Evolutionary conservation across 176 grass and related monocot species (phyloP), one percentile per base, ranked within the genome.

Genomic region (Zoysia pacifica): DNA sequence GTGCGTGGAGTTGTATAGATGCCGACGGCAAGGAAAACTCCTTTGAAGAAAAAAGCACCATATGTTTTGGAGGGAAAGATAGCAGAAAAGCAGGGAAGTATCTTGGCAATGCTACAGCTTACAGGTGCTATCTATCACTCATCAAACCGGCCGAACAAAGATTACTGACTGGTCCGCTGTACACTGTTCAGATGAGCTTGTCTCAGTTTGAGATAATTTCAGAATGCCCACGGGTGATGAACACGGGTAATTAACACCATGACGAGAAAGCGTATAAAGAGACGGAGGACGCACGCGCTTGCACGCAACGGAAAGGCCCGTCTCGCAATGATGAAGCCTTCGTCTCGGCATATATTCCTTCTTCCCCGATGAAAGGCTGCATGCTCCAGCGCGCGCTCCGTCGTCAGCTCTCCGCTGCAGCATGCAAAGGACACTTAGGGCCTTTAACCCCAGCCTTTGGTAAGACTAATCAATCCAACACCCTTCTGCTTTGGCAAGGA

Each of bases 271-370:
- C 74, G 64, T 60, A 13, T 28, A 13, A 61, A 46, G 62, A 16
- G 40, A 35, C 28, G 28, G 28, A 44, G 70, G 66, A 11, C 7
- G 82, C 87, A 74, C 86, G 86, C 69, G 76, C 10, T 81, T 72
- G 77, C 82, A 75, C 46, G 81, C 64, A 60, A 61, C 77, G 55
- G 73, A 82, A 86, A 89, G 82, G 78, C 60, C 87, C 78, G 87
- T 51, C 73, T 28, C 59, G 83, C 50, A 85, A 85, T 81, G 87
- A 89, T 89, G 77, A 28, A 78, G 43, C 76, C 54, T 64, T 77
- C 65, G 50, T 89, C 85, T 81, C 71, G 66, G 87, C 87, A 89
- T 82, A 85, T 89, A 89, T 89, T 89, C 69, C 28, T 28, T 28
- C 28, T 44, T 39, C 51, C 41, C 40, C 1, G 18, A 7, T 78